These are phyloP conservation scores for Lanmaoa pseudosensibilis DNA, from an alignment of 768 basidiomycete species.

Conservation along the genomic window DNA sequence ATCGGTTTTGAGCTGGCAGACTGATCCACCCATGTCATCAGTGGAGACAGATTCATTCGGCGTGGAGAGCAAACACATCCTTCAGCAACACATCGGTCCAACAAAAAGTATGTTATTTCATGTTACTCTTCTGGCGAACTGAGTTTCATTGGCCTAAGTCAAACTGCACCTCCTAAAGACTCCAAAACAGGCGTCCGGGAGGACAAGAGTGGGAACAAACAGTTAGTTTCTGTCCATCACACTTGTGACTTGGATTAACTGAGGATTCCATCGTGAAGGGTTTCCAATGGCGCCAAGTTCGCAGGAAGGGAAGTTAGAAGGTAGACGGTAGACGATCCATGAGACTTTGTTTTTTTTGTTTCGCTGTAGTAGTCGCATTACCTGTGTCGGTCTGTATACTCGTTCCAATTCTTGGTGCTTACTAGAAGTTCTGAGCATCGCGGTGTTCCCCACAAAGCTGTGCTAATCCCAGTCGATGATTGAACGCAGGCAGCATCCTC, in stretches of 20 bases:
- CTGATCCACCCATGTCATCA: not conserved
- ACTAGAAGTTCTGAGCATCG: not conserved
- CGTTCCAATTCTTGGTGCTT: not conserved
- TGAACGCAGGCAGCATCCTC: too few relatives aligned
- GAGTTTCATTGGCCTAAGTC: not conserved
- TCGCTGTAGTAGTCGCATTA: not conserved
- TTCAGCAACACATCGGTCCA: too few relatives aligned
- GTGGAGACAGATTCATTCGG: not conserved
- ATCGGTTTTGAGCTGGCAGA: not conserved
- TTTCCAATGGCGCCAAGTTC: not conserved
- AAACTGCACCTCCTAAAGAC: not conserved
- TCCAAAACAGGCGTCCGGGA: not conserved
- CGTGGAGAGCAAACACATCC: not conserved
- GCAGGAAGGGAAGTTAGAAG: too few relatives aligned
- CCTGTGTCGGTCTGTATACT: not conserved
- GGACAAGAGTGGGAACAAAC: not conserved
- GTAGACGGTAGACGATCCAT: not conserved
- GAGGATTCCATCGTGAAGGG: not conserved
- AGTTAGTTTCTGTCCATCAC: conserved; percentile 8
- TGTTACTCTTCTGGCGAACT: not conserved
- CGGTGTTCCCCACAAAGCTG: not conserved
- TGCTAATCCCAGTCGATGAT: not conserved
- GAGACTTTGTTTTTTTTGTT: not conserved
- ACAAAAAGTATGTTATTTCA: conserved; percentile 1
- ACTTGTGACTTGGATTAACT: not conserved